Evolutionary conservation across 352 stramenopile species (phyloP).

Genomic region (Phytophthora macrochlamydospora): DNA sequence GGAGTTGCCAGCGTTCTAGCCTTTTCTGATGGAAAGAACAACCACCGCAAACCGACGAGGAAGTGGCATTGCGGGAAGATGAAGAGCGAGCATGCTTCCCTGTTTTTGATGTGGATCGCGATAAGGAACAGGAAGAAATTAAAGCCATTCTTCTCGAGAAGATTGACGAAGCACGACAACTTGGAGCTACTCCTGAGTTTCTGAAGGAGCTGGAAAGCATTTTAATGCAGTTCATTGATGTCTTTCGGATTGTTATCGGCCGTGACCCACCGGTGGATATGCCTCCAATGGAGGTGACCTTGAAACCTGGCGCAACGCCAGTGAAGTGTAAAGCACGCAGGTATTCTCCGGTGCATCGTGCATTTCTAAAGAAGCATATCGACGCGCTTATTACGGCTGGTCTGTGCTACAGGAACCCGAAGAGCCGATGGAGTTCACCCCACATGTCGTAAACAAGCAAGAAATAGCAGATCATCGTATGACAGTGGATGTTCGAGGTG

Average conservation of each 20-base stretch:
- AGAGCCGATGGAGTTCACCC: conserved; percentile 9
- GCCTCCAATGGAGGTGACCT: conserved; percentile 13
- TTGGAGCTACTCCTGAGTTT: conserved; percentile 1
- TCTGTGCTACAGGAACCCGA: conserved; percentile 11
- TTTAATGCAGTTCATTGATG: conserved; percentile 14
- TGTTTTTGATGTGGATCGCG: neutral
- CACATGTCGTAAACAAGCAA: conserved; percentile 11
- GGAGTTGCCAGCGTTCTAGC: conserved; percentile 7
- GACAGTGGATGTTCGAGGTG: conserved; percentile 14
- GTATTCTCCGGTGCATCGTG: conserved; percentile 8
- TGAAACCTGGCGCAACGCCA: conserved; percentile 5
- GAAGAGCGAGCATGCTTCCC: conserved; percentile 17
- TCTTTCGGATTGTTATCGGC: conserved; percentile 9
- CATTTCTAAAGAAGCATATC: conserved; percentile 15
- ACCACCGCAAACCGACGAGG: neutral
- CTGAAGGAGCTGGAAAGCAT: neutral
- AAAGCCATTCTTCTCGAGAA: conserved; percentile 6
- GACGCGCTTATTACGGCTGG: conserved; percentile 1
- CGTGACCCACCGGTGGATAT: conserved; percentile 19
- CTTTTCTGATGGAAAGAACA: neutral
- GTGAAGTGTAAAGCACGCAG: conserved; percentile 7
- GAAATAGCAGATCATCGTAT: conserved; percentile 1
- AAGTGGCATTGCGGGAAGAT: conserved; percentile 12
- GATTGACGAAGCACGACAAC: conserved; percentile 3
- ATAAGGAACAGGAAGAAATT: conserved; percentile 1